Base-by-base conservation (phyloP, 1,139 yeast species). In the Saccharomyces hybrid region DNA sequence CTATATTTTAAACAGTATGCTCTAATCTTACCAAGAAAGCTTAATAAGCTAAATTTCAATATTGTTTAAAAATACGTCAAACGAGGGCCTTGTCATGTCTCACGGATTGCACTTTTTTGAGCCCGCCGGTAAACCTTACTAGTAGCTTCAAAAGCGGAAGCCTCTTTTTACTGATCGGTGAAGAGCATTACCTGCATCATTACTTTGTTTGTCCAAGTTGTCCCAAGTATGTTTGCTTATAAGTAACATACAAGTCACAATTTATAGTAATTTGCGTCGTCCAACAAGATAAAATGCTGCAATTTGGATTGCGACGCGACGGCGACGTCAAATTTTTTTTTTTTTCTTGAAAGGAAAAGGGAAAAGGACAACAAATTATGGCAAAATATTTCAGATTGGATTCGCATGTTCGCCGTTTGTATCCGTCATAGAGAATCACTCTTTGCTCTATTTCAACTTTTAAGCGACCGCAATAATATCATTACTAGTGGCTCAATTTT, bases 241-340 rank as follows among this genome's bases (percentile, higher is more conserved):
- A 16, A 4, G 3, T 38, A 19, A 3, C 23, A 16, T 19, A 6
- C 13, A 38, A 16, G 44, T 38, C 44, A 38, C 44, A 38, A 14
- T 38, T 8, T 9, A 6, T n/a, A 38, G 25, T 19, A 38, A 16
- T 38, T 38, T 38, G 44, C 44, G 44, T 38, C 44, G 44, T 38
- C 11, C 44, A 38, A 38, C 44, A 38, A 14, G 44, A 38, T 19
- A 38, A 38, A 38, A 9, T 38, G 26, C 44, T 38, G 44, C 23
- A 16, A 38, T 38, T 38, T 8, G 19, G 25, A 38, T 3, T 38
- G 44, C 44, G 44, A 38, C 44, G 44, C 44, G 44, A 38, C 44
- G 44, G 44, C 44, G 44, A 38, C 44, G 44, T 38, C 44, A 38
- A 38, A 38, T 38, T 38, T 38, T 38, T 19, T 38, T 38, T 38